A percentile compares a stretch with the other conserved stretches of the same genome.
These are phyloP conservation scores for Penicillium angulare DNA, from an alignment of 495 filamentous ascomycete genomes.

Conservation along the genomic window DNA sequence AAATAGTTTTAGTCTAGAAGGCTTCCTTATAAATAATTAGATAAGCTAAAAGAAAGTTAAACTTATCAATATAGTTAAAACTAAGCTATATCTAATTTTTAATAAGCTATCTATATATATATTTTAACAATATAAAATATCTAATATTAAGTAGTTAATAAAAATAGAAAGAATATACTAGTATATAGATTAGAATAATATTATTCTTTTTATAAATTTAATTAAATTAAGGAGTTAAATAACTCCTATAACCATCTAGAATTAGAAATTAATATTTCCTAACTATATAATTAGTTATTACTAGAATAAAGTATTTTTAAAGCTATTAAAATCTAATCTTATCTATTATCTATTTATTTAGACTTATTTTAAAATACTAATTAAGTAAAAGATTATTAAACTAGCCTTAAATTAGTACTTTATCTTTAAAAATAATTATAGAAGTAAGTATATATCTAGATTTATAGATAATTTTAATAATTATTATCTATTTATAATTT, in stretches of 20 bases:
- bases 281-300: background rate
- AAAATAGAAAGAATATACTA: background rate
- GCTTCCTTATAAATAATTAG: background rate
- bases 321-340: background rate
- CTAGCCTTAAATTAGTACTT: background rate
- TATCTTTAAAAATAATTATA: conserved; percentile 24
- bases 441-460: conserved; percentile 15
- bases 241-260: background rate
- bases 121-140: background rate
- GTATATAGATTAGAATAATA: background rate
- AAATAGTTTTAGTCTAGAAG: background rate
- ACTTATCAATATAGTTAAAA: background rate
- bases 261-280: background rate
- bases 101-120: background rate
- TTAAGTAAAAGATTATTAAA: background rate
- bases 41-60: background rate
- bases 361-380: background rate
- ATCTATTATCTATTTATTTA: background rate
- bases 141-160: background rate
- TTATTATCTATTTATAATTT: conserved; percentile 38
- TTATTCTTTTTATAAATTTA: background rate
- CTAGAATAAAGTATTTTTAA: background rate
- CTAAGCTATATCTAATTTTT: background rate
- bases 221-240: background rate
- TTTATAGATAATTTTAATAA: conserved; percentile 29